Conservation (phyloP, 371 early-diverging fungal species). For the Zychaea mexicana region DNA sequence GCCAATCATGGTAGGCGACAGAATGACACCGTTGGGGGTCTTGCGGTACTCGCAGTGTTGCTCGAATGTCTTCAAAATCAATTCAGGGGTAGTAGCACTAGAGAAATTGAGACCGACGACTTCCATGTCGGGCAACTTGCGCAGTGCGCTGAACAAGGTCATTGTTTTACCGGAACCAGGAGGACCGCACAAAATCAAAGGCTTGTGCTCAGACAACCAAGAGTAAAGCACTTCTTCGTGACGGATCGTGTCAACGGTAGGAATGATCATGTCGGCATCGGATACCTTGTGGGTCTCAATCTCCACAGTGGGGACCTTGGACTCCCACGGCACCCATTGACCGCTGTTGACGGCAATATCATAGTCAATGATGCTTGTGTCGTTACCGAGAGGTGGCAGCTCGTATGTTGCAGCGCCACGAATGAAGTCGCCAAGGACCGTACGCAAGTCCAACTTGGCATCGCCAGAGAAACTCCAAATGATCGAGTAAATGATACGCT, state of each 20-base stretch:
- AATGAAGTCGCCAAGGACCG: slow-evolving; percentile 83
- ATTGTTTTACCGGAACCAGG: slow-evolving; percentile 99
- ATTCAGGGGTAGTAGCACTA: slow-evolving; percentile 95
- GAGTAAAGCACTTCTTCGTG: slow-evolving; percentile 96
- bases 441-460: slow-evolving; percentile 75
- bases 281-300: slow-evolving; percentile 95
- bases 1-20: slow-evolving; percentile 85
- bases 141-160: slow-evolving; percentile 96
- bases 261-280: slow-evolving; percentile 94
- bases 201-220: slow-evolving; percentile 95
- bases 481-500: slow-evolving; percentile 79
- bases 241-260: slow-evolving; percentile 97
- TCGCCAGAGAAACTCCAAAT: slow-evolving; percentile 98
- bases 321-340: slow-evolving; percentile 92
- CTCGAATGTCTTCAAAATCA: slow-evolving; percentile 95
- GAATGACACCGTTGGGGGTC: slow-evolving; percentile 89
- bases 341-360: slow-evolving; percentile 82
- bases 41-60: slow-evolving; percentile 98
- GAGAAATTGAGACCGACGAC: slow-evolving; percentile 98
- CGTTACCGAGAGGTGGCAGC: slow-evolving; percentile 67
- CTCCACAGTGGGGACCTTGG: slow-evolving; percentile 91
- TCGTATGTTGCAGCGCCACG: slow-evolving; percentile 80
- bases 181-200: slow-evolving; percentile 96
- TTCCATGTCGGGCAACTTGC: slow-evolving; percentile 94
- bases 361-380: slow-evolving; percentile 84